Base-by-base conservation (phyloP, 2,329 filamentous ascomycete genomes). In the Aspergillus brasiliensis region DNA sequence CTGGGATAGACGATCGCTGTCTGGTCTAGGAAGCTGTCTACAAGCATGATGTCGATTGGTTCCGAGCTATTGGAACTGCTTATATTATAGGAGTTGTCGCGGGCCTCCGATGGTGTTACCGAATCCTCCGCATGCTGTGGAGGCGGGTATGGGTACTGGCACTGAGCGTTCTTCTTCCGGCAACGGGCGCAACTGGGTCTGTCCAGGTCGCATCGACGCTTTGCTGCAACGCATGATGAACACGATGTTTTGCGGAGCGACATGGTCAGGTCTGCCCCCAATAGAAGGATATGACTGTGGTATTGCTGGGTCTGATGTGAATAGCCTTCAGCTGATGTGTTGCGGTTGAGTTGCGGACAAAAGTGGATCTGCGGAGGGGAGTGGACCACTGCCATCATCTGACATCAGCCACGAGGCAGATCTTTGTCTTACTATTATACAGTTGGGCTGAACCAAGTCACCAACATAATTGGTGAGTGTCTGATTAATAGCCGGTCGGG, bases 81-180 rank as follows among this genome's bases (percentile, higher is more conserved):
- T 15, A 6, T 3, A 21, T 21, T 42, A 37, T 11, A 2, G 40
- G 40, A 34, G 4, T 7, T 15, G 37, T 27, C 4, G 19, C 6
- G 10, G 25, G 2, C 5, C 10, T 56, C 53, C 3, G n/a, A 6
- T n/a, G 38, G 8, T 38, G 31, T 11, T 5, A 34, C 6, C 31
- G 13, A 11, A 34, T 34, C 31, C 31, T 34, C 10, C 1, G 19
- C 15, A 15, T 8, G 11, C 15, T 19, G 37, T 11, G 34, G 37
- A 52, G 31, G 56, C n/a, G 57, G 57, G 21, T 58, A 58, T 13
- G 57, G 57, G 54, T 58, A 58, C 8, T n/a, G 48, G 27, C 57
- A 58, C 1, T 21, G 15, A 23, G 53, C 4, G n/a, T 28, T 48
- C 13, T 37, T 40, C 17, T 55, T 42, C n/a, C 49, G 11, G 27